A percentile compares a stretch with the other conserved stretches of the same genome.
phyloP scores from a whole-genome alignment of 495 filamentous ascomycete genomes.

The Neurospora terricola region DNA sequence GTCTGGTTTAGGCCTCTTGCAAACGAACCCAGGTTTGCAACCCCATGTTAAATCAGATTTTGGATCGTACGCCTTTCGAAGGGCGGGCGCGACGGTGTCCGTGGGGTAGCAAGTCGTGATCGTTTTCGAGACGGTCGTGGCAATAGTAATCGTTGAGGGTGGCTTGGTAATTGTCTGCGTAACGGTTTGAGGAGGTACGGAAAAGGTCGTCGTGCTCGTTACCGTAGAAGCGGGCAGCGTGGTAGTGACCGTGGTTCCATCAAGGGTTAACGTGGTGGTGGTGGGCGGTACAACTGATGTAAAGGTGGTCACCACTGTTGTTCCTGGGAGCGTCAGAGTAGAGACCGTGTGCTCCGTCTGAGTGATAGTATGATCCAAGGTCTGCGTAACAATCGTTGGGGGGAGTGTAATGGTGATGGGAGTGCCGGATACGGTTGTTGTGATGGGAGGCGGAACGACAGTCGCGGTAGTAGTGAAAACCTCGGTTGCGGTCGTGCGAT shows the following conservation, averaged over 20 bases:
- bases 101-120: slow-evolving; percentile 24
- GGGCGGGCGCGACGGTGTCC: slow-evolving; percentile 6
- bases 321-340: slow-evolving; percentile 16
- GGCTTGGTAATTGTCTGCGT: slow-evolving; percentile 14
- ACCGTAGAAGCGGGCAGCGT: slow-evolving; percentile 18
- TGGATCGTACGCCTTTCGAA: background rate
- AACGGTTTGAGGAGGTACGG: background rate
- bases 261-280: slow-evolving; percentile 16
- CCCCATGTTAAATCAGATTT: slow-evolving; percentile 42
- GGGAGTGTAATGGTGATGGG: slow-evolving; percentile 13
- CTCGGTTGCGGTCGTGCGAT: slow-evolving; percentile 11
- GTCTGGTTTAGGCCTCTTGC: slow-evolving; percentile 35
- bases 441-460: slow-evolving; percentile 10
- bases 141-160: slow-evolving; percentile 8
- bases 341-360: slow-evolving; percentile 1
- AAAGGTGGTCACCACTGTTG: slow-evolving; percentile 14
- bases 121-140: slow-evolving; percentile 15
- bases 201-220: slow-evolving; percentile 9
- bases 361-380: slow-evolving; percentile 16
- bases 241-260: slow-evolving; percentile 16
- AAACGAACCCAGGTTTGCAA: slow-evolving; percentile 54
- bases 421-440: slow-evolving; percentile 6
- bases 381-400: background rate
- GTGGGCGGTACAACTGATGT: slow-evolving; percentile 10
- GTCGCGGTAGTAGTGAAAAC: slow-evolving; percentile 16